A percentile compares a stretch with the other conserved stretches of the same genome.
Evolutionary conservation across 495 filamentous ascomycete species (phyloP).

Genomic region (Lophium mytilinum): DNA sequence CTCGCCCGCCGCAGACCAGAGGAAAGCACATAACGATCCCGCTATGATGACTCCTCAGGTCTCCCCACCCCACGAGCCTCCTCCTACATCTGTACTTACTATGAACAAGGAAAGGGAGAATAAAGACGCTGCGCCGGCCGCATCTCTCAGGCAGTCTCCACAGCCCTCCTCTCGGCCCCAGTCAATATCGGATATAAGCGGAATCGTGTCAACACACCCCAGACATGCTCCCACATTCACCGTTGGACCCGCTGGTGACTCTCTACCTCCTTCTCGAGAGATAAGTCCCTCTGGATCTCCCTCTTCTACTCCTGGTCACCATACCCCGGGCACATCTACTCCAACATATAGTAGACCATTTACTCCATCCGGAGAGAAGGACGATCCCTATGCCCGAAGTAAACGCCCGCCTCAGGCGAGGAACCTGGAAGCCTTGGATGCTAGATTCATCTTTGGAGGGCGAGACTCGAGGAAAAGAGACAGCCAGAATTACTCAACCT

Average conservation of each 20-base stretch:
- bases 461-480: conserved; percentile 46
- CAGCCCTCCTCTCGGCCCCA: conserved; percentile 34
- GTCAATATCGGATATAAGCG: conserved; percentile 40
- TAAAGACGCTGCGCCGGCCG: conserved; percentile 27
- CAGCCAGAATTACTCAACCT: conserved; percentile 20
- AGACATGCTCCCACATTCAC: conserved; percentile 64
- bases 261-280: conserved; percentile 53
- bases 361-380: conserved; percentile 69
- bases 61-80: conserved; percentile 41
- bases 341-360: conserved; percentile 46
- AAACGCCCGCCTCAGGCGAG: conserved; percentile 67
- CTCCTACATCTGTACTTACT: conserved; percentile 27
- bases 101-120: conserved; percentile 4
- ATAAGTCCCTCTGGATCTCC: conserved; percentile 50
- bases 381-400: conserved; percentile 82
- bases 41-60: conserved; percentile 58
- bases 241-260: conserved; percentile 59
- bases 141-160: conserved; percentile 27
- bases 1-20: conserved; percentile 6
- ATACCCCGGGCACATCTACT: conserved; percentile 33
- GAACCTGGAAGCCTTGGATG: conserved; percentile 63
- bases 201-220: conserved; percentile 35
- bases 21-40: conserved; percentile 32
- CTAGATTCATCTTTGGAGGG: conserved; percentile 73
- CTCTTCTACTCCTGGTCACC: conserved; percentile 45